Conservation (phyloP, 1,284 basidiomycete species). For the Wolfiporia cocos region DNA sequence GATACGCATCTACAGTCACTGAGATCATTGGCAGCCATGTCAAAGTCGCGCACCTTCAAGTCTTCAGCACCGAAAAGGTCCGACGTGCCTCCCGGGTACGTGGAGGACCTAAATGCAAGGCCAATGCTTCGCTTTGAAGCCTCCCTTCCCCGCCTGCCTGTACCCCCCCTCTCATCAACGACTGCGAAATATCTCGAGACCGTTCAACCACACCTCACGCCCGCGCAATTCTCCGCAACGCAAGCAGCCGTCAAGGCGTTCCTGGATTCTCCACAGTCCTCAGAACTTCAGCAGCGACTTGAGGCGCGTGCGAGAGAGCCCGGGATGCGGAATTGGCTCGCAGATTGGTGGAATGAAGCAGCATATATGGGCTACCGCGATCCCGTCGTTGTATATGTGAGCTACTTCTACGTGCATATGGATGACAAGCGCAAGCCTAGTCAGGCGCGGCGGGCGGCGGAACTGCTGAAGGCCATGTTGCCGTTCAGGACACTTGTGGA, state of each 20-base stretch:
- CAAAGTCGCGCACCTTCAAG: constrained; percentile 28
- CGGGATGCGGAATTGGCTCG: constrained; percentile 75
- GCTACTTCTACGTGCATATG: constrained; percentile 92
- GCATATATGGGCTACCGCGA: constrained; percentile 87
- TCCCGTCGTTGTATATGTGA: constrained; percentile 90
- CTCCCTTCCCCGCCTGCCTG: constrained; percentile 78
- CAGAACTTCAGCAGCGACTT: constrained; percentile 78
- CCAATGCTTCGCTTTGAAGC: constrained; percentile 80
- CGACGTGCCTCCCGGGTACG: constrained; percentile 34
- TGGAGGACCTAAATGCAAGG: constrained; percentile 41
- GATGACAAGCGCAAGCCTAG: constrained; percentile 54
- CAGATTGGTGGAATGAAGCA: constrained; percentile 96
- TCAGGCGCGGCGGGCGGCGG: constrained; percentile 70
- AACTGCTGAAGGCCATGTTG: constrained; percentile 77
- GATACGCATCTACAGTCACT: constrained; percentile 10
- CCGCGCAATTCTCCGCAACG: constrained; percentile 56
- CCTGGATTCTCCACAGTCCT: constrained; percentile 61
- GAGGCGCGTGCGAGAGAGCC: constrained; percentile 67
- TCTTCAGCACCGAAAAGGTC: constrained; percentile 27
- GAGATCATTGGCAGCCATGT: constrained; percentile 21
- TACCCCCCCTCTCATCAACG: constrained; percentile 79
- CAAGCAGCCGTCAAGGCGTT: constrained; percentile 64
- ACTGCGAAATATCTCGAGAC: constrained; percentile 83
- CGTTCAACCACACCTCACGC: constrained; percentile 69
- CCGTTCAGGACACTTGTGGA: constrained; percentile 81